Conservation (phyloP, 129 eudicot species). For the Helichrysum umbraculigerum region DNA sequence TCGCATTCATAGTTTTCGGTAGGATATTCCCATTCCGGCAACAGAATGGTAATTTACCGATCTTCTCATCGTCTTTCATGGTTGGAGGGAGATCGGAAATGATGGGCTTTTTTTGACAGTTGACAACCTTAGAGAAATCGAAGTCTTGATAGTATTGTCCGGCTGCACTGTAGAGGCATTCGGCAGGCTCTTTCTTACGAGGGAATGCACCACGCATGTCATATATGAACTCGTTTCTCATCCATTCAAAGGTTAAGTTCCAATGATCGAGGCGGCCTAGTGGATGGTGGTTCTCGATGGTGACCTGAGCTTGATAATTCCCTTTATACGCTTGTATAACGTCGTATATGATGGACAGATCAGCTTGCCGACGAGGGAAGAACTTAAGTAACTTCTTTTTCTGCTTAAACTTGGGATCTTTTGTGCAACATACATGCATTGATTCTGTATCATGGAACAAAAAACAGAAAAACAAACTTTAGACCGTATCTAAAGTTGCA, state of each 20-base stretch:
- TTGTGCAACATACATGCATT: constrained; percentile 67
- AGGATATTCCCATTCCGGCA: constrained; percentile 70
- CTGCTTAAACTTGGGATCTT: constrained; percentile 67
- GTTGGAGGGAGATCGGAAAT: constrained; percentile 76
- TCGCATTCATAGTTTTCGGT: constrained; percentile 65
- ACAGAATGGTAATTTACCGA: constrained; percentile 79
- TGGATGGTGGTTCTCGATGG: constrained; percentile 82
- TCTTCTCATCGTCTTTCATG: constrained; percentile 52
- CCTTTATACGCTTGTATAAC: constrained; percentile 52
- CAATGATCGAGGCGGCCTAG: constrained; percentile 92
- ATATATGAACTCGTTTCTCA: constrained; percentile 86
- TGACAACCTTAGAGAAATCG: constrained; percentile 66
- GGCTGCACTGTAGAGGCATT: constrained; percentile 68
- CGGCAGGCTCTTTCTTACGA: constrained; percentile 57
- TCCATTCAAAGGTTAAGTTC: constrained; percentile 98
- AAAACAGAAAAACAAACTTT: not conserved
- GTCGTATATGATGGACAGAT: constrained; percentile 74
- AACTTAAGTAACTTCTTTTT: constrained; percentile 40
- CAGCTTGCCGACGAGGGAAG: constrained; percentile 55
- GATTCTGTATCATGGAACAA: constrained; percentile 41
- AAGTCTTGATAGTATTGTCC: constrained; percentile 73
- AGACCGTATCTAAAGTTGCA: not conserved
- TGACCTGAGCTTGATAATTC: constrained; percentile 73
- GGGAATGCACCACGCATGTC: constrained; percentile 85
- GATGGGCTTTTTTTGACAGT: constrained; percentile 60